Conservation (phyloP, 2,329 filamentous ascomycete genomes). For the Botrytis aclada region DNA sequence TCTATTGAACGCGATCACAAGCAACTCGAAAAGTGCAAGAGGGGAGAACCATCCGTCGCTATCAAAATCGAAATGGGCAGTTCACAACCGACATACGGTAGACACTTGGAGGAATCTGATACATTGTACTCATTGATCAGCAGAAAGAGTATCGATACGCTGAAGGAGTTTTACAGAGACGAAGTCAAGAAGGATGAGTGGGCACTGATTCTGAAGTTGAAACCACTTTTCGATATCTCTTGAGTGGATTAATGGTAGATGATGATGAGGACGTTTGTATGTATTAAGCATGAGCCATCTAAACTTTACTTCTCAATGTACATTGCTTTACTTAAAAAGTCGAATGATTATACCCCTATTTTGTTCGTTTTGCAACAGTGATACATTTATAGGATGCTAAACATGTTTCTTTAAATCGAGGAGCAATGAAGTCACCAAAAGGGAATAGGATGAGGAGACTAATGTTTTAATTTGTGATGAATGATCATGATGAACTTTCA, state of each 20-base stretch:
- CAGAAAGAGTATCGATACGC: conserved; percentile 82
- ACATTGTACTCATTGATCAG: conserved; percentile 84
- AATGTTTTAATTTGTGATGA: too few relatives aligned
- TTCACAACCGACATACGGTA: conserved; percentile 90
- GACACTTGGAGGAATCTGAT: conserved; percentile 91
- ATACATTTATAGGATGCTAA: neutral
- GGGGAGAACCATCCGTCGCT: conserved; percentile 93
- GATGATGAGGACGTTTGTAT: neutral
- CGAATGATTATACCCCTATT: neutral
- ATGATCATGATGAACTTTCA: too few relatives aligned
- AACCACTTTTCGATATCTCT: conserved; percentile 83
- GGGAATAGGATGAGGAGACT: neutral
- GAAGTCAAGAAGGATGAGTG: conserved; percentile 93
- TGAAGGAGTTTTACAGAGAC: conserved; percentile 91
- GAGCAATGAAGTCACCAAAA: neutral
- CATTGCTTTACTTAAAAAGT: neutral
- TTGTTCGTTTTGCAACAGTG: neutral
- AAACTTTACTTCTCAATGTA: neutral
- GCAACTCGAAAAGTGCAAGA: conserved; percentile 86
- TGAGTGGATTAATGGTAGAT: conserved; percentile 18
- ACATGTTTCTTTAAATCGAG: neutral
- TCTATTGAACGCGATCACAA: conserved; percentile 98
- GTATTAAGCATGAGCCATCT: neutral
- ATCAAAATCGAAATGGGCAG: conserved; percentile 94
- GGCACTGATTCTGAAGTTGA: conserved; percentile 91